A percentile compares a stretch with the other conserved stretches of the same genome.
Conservation (phyloP, 495 filamentous ascomycete species). For the Wilcoxina mikolae region DNA sequence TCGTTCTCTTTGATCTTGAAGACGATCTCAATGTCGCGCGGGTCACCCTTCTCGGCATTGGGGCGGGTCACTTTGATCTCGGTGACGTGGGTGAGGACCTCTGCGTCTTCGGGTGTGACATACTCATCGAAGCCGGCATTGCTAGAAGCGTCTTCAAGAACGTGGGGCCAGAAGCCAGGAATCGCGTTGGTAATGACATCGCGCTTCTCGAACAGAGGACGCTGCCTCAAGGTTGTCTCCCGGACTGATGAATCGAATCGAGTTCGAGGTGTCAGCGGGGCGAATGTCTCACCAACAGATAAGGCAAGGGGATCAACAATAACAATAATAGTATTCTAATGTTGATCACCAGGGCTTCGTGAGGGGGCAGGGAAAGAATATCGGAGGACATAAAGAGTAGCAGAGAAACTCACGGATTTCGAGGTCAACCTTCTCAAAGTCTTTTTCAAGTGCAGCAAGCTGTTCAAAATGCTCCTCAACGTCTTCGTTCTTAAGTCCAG, state of each 20-base stretch:
- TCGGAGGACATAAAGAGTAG: no score
- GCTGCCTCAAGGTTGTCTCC: constrained; percentile 30
- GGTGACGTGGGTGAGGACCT: constrained; percentile 37
- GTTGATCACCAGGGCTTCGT: no score
- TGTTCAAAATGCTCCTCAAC: constrained; percentile 27
- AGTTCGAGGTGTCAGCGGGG: neutral
- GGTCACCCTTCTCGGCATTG: constrained; percentile 35
- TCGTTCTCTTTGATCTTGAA: constrained; percentile 55
- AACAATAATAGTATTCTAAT: no score
- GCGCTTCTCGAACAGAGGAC: constrained; percentile 58
- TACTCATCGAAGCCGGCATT: constrained; percentile 58
- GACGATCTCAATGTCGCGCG: constrained; percentile 47
- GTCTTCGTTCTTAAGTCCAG: constrained; percentile 12
- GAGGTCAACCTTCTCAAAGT: constrained; percentile 54
- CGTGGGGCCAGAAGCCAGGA: constrained; percentile 74
- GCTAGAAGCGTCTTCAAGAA: constrained; percentile 65
- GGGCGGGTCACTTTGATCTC: constrained; percentile 44
- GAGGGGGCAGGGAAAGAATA: neutral
- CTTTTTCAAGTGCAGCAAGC: constrained; percentile 48
- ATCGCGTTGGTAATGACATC: constrained; percentile 51
- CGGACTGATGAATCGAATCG: constrained; percentile 10
- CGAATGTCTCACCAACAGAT: no score
- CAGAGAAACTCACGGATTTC: constrained; percentile 45
- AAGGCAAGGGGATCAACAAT: no score
- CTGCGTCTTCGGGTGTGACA: constrained; percentile 63